phyloP scores from a whole-genome alignment of 192 early-diverging fungal species.

The Podila epigama region DNA sequence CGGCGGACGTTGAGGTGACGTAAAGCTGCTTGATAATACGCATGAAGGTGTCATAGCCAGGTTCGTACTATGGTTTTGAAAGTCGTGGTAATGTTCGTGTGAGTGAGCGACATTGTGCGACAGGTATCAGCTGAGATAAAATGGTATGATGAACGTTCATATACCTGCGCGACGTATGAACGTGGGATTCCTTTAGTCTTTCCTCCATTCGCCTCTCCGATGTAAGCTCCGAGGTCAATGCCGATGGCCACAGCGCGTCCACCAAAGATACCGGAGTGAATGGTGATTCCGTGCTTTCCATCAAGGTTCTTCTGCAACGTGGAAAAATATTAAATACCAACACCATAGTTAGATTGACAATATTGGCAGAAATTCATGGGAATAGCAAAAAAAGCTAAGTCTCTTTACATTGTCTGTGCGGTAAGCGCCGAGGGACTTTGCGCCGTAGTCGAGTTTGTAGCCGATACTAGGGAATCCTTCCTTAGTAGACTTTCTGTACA shows the following conservation, averaged over 20 bases:
- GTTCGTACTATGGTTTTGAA: slow-evolving; percentile 6
- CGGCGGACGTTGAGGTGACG: slow-evolving; percentile 1
- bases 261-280: background rate
- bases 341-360: background rate
- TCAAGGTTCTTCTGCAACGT: background rate
- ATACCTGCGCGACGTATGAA: slow-evolving; percentile 9
- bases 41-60: slow-evolving; percentile 20
- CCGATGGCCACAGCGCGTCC: slow-evolving; percentile 19
- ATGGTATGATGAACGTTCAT: too few relatives aligned
- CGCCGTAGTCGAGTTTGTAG: slow-evolving; percentile 2
- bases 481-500: background rate
- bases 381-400: background rate
- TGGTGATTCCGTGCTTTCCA: background rate
- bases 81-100: background rate
- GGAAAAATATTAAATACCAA: background rate
- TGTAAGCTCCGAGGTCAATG: slow-evolving; percentile 15
- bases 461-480: slow-evolving; percentile 12
- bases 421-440: background rate
- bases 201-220: slow-evolving; percentile 9
- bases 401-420: background rate
- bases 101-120: background rate
- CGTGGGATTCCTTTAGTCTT: slow-evolving; percentile 24
- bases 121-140: too few relatives aligned
- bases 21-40: slow-evolving; percentile 19
- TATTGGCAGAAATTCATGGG: background rate